Evolutionary conservation across 805 yeast genomes (phyloP).

Genomic region (Lipomyces sp.): DNA sequence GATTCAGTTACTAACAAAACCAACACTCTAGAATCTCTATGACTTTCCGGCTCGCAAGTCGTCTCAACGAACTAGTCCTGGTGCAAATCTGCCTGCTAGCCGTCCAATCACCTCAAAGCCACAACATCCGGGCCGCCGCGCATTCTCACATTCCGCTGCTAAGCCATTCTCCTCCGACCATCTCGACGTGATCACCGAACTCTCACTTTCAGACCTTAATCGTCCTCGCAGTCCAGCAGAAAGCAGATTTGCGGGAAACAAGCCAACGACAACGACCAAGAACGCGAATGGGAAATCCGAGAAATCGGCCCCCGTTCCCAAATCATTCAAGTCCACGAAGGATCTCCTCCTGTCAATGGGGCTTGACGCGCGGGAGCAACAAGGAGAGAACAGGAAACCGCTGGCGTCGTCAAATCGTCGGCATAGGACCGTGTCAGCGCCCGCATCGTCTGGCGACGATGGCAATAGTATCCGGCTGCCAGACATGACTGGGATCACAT

Average conservation of each 20-base stretch:
- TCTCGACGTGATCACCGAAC: slow-evolving; percentile 8
- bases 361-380: slow-evolving; percentile 1
- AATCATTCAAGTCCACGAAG: slow-evolving; percentile 14
- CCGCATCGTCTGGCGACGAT: not conserved
- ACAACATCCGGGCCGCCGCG: not conserved
- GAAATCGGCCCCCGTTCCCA: slow-evolving; percentile 7
- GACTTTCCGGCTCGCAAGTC: slow-evolving; percentile 5
- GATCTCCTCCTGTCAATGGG: slow-evolving; percentile 20
- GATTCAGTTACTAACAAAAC: too few species aligned
- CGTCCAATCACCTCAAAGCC: not conserved
- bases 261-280: not conserved
- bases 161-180: too few species aligned
- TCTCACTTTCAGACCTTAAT: slow-evolving; percentile 11
- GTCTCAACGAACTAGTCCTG: slow-evolving; percentile 9
- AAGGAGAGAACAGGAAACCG: not conserved
- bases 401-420: not conserved
- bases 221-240: slow-evolving; percentile 8
- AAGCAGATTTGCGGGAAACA: slow-evolving; percentile 3
- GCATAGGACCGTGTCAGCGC: not conserved
- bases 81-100: not conserved
- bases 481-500: slow-evolving; percentile 26
- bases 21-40: too few species aligned
- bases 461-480: slow-evolving; percentile 14
- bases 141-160: not conserved
- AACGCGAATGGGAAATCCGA: not conserved